Base-by-base conservation (phyloP, 441 rosid genomes). In the Gossypium gossypioides region DNA sequence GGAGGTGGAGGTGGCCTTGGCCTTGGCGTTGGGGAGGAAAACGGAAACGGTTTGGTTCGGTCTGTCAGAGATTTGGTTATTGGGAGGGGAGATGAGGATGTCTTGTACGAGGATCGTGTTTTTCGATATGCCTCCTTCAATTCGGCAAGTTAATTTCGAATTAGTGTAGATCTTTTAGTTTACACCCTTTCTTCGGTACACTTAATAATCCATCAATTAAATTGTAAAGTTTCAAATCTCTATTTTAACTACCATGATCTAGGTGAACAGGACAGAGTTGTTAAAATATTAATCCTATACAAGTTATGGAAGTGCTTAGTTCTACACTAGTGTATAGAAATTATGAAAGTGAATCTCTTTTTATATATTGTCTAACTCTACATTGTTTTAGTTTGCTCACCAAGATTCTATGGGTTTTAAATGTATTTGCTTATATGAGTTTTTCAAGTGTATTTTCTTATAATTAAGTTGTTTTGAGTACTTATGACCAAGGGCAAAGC, bases 91-190 rank as follows among this genome's bases (percentile, higher is more conserved):
- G 90, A 89, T 12, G 90, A 94, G 12, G 97, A 92, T 82, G 72
- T 92, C 60, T 79, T 94, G 12, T 94, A 90, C 34, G 97, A 94
- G 79, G 99, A 94, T 72, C 88, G 97, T 18, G 84, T 91, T 63
- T 91, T 92, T 68, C 89, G 81, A 32, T 94, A 84, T 82, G 99
- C 97, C 63, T 89, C 94, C 13, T 73, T 80, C 22, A 94, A 88
- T 79, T 92, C 97, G 69, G 97, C 91, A 76, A 76, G 94, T 77
- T 3, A 55, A 2, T 22, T 8, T 22, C 5, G 29, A 63, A 18
- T 40, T 37, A 37, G 16, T 40, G 55, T 50, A n/a, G 6, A 50
- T n/a, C 37, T 32, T 32, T 32, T 50, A 54, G 25, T 6, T 54
- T 7, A 54, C 57, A 52, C 25, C 24, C 58, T 52, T 52, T 6